Evolutionary conservation across 73 alveolate species (phyloP).

Genomic region (Durusdinium trenchii): DNA sequence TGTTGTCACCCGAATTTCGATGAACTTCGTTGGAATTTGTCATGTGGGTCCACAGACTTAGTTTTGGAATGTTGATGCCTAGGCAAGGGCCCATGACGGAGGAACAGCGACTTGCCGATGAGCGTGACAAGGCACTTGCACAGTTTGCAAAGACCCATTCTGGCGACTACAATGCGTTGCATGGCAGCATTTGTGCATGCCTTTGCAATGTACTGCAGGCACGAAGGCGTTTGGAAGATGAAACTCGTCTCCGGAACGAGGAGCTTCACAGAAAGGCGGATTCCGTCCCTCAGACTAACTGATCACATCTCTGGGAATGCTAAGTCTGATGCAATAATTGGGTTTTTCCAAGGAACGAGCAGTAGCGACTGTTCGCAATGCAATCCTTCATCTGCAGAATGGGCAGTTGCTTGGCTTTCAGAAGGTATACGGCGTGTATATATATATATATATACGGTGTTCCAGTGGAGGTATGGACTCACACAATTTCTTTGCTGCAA

Average conservation of each 20-base stretch:
- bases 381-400: conserved; percentile 52
- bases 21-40: not conserved
- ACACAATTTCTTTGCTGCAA: too few species aligned
- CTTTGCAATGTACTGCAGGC: conserved; percentile 18
- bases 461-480: too few species aligned
- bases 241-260: conserved; percentile 72
- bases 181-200: too few species aligned
- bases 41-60: not conserved
- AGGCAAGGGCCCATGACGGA: conserved; percentile 93
- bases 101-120: conserved; percentile 82
- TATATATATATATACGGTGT: not conserved
- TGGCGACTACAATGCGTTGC: not conserved
- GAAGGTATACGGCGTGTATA: not conserved
- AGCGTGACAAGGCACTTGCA: conserved; percentile 65
- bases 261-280: conserved; percentile 89
- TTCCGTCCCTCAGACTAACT: conserved; percentile 21
- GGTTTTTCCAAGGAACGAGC: conserved; percentile 63
- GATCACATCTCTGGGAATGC: not conserved
- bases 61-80: too few species aligned
- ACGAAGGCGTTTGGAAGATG: conserved; percentile 84
- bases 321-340: not conserved
- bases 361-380: conserved; percentile 32
- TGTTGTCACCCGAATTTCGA: not conserved
- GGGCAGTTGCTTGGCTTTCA: conserved; percentile 47
- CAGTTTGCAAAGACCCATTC: not conserved